Percentiles rank a stretch among this genome's conserved stretches.
Conservation (phyloP, 208 protist genomes). For the Balamuthia mandrillaris region DNA sequence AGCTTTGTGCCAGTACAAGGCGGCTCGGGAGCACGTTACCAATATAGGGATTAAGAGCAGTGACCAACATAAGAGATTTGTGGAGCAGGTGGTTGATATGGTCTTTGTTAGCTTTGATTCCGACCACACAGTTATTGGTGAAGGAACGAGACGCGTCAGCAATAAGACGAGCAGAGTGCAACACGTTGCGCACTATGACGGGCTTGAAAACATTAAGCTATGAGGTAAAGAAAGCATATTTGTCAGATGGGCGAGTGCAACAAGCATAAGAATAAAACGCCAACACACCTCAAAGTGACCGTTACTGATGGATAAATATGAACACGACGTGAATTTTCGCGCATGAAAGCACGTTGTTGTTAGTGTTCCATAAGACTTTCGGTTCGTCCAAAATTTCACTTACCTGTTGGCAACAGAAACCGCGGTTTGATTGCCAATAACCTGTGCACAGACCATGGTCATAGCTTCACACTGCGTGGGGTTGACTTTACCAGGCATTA, state of each 20-base stretch:
- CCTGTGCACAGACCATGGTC: conserved; percentile 86
- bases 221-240: too few relatives aligned
- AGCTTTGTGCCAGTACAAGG: conserved; percentile 70
- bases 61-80: conserved; percentile 85
- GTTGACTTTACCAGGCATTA: conserved; percentile 91
- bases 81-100: conserved; percentile 69
- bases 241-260: background rate
- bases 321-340: too few relatives aligned
- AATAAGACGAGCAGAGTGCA: conserved; percentile 76
- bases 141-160: conserved; percentile 75
- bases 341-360: too few relatives aligned
- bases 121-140: conserved; percentile 73
- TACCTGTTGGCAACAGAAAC: conserved; percentile 74
- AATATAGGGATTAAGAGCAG: conserved; percentile 85
- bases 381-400: conserved; percentile 85
- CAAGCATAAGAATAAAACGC: too few relatives aligned
- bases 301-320: background rate
- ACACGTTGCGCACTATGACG: conserved; percentile 76
- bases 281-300: too few relatives aligned
- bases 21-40: too few relatives aligned
- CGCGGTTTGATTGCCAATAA: conserved; percentile 83
- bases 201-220: conserved; percentile 91
- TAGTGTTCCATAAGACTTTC: too few relatives aligned
- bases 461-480: conserved; percentile 86
- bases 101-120: conserved; percentile 73